Evolutionary conservation across 2,329 filamentous ascomycete genomes (phyloP), one percentile per base, ranked within the genome.

Genomic region (Paecilomyces variotii): DNA sequence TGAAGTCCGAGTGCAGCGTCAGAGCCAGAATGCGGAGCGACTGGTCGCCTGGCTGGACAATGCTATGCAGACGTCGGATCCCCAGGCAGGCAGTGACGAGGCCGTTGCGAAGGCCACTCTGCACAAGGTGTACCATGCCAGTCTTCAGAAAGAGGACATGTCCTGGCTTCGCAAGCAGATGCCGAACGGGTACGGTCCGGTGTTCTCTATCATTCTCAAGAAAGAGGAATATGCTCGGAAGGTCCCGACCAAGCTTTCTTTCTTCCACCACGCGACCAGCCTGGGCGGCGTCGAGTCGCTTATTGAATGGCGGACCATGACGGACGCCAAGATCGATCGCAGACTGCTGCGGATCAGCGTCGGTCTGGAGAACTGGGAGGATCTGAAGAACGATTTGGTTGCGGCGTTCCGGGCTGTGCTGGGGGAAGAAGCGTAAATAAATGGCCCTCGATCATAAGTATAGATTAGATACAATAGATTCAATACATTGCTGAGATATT

Each of bases 281-380:
- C 76, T 97, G 28, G 94, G 94, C 2, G 93, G 94, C 3, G 91
- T 97, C 9, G 94, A 97, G 82, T 94, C 90, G 69, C 76, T 97
- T 78, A 92, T 99, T 66, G 94, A 99, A 82, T 99, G 94, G 94
- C 82, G 94, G 60, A 84, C 88, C 54, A 94, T 99, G 90, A 87
- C 86, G 60, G 94, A 99, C 78, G 67, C 75, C 2, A 79, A 72
- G 0, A 86, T 95, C 45, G 90, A 95, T 69, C 83, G 80, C 68
- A 80, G 84, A 59, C 73, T 97, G 71, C 68, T 97, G 73, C 79
- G 94, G 56, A 77, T 99, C 30, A 97, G 92, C 72, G 77, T 97
- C 34, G 94, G 94, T 0, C 82, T 97, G 32, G 94, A 99, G 79
- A 84, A 83, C 53, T 88, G 89, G 80, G 88, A 94, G 73, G 94